Evolutionary conservation across 306 rosid species (phyloP).

Genomic region (Begonia masoniana): DNA sequence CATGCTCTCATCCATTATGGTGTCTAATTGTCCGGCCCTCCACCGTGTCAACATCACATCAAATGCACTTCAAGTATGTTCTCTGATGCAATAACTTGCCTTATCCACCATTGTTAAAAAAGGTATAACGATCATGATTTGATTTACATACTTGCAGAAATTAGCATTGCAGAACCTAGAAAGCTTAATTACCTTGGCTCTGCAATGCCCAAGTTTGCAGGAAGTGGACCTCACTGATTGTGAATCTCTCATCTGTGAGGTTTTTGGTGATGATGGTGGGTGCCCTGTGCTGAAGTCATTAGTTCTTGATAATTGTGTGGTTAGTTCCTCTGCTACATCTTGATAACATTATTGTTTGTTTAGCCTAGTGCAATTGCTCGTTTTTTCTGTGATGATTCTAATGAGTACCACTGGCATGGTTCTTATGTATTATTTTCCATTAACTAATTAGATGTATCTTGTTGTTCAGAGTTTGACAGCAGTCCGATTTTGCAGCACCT

Average conservation of each 20-base stretch:
- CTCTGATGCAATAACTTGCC: background rate
- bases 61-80: slow-evolving; percentile 70
- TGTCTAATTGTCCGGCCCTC: slow-evolving; percentile 82
- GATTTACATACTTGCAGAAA: slow-evolving; percentile 57
- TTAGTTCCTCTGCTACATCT: slow-evolving; percentile 11
- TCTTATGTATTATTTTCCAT: too few relatives aligned
- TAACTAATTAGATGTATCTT: too few relatives aligned
- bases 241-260: slow-evolving; percentile 78
- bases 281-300: slow-evolving; percentile 75
- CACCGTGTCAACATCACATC: slow-evolving; percentile 84
- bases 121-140: background rate
- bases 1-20: slow-evolving; percentile 62
- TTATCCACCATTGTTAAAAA: too few relatives aligned
- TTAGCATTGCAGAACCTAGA: slow-evolving; percentile 87
- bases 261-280: slow-evolving; percentile 89
- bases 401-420: too few relatives aligned
- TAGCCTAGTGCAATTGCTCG: too few relatives aligned
- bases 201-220: slow-evolving; percentile 76
- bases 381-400: too few relatives aligned
- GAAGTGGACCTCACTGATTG: slow-evolving; percentile 98
- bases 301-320: slow-evolving; percentile 95
- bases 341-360: too few relatives aligned
- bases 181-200: slow-evolving; percentile 52
- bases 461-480: slow-evolving; percentile 64
- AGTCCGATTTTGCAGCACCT: slow-evolving; percentile 62